phyloP scores from a whole-genome alignment of 345 rosid species.

The Salix purpurea region DNA sequence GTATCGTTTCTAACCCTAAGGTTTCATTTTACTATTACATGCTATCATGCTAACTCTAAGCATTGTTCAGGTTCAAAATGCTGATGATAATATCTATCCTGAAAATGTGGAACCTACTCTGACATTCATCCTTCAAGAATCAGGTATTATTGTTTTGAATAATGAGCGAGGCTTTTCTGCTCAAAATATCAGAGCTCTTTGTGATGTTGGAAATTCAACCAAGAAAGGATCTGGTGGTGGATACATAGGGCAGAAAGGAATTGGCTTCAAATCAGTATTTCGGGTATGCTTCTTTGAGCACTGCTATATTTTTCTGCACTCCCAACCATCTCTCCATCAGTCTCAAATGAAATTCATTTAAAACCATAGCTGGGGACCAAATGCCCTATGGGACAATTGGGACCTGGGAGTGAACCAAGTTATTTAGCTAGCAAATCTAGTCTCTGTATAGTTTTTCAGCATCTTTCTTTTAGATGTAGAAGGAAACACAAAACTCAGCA shows the following conservation, averaged over 20 bases:
- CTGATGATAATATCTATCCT: constrained; percentile 86
- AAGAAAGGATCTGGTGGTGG: constrained; percentile 78
- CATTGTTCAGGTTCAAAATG: constrained; percentile 88
- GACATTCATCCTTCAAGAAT: constrained; percentile 72
- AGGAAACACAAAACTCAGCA: no score
- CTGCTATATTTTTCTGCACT: no score
- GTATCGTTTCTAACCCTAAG: background rate
- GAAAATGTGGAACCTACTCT: constrained; percentile 73
- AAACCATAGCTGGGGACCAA: no score
- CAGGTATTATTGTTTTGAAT: constrained; percentile 66
- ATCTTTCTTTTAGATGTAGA: no score
- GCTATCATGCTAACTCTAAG: background rate
- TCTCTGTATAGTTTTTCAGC: no score
- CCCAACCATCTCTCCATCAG: no score
- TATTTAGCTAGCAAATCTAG: no score
- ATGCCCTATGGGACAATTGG: background rate
- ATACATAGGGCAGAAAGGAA: constrained; percentile 93
- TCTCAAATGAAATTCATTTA: background rate
- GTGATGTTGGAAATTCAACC: constrained; percentile 94
- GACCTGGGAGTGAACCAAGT: no score
- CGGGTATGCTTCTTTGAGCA: constrained; percentile 47
- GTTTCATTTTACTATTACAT: background rate
- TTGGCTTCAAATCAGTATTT: constrained; percentile 97
- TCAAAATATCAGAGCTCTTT: constrained; percentile 81
- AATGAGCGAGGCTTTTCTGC: constrained; percentile 86